phyloP scores from a whole-genome alignment of 495 filamentous ascomycete genomes.

The Pyrenula massariospora region DNA sequence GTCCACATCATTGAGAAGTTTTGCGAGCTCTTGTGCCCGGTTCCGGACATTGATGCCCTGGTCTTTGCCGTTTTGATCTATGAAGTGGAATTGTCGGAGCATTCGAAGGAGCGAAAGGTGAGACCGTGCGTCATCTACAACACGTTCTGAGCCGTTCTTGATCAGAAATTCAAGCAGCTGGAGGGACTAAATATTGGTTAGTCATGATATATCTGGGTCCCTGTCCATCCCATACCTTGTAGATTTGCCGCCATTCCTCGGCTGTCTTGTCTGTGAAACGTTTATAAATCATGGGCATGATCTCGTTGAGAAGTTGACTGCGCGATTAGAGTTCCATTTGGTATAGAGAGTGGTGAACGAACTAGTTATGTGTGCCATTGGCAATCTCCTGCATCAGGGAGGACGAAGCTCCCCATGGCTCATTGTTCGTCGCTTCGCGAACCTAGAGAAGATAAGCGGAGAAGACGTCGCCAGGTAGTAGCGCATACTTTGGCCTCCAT shows the following conservation, averaged over 20 bases:
- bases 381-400: conserved; percentile 95
- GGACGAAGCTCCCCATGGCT: conserved; percentile 90
- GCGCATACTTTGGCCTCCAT: conserved; percentile 88
- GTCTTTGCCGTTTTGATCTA: conserved; percentile 94
- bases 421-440: conserved; percentile 94
- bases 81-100: conserved; percentile 97
- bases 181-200: conserved; percentile 42
- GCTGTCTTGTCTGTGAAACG: conserved; percentile 97
- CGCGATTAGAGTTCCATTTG: conserved; percentile 5
- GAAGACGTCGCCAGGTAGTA: conserved; percentile 2
- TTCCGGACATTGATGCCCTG: conserved; percentile 97
- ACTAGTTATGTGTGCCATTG: conserved; percentile 98
- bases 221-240: conserved; percentile 50
- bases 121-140: conserved; percentile 93
- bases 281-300: conserved; percentile 99
- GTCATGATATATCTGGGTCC: background rate
- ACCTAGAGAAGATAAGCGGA: conserved; percentile 41
- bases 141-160: conserved; percentile 95
- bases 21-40: conserved; percentile 86
- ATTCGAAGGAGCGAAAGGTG: conserved; percentile 94
- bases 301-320: conserved; percentile 94
- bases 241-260: conserved; percentile 98
- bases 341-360: conserved; percentile 21
- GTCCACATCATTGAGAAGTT: conserved; percentile 88
- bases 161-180: conserved; percentile 95